Base-by-base conservation (phyloP, 2,329 filamentous ascomycete species). In the Thelonectria blattea region DNA sequence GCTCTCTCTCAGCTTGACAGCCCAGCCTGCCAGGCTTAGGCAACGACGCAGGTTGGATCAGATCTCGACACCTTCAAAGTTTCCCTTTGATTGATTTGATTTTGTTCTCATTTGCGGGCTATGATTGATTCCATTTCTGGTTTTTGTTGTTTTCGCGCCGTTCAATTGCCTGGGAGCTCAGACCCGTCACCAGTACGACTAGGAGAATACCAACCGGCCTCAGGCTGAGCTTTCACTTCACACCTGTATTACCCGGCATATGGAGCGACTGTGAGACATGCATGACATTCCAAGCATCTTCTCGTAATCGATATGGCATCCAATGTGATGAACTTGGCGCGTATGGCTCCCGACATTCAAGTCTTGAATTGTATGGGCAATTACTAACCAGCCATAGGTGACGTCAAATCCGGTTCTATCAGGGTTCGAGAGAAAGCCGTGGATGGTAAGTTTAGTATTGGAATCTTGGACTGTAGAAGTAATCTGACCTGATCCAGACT, bases 401-500 rank as follows among this genome's bases (percentile, higher is more conserved):
- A 74, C 47, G 71, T 78, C 47, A 76, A 73, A 52, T 72, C 71
- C 17, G 73, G 72, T 8, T 70, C 71, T 27, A 22, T 76, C 43
- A 80, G 75, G 63, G 73, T 77, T 46, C 75, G 79, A 30, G 75
- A 77, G 27, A 73, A 75, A 34, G 79, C 78, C 11, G 64, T 81
- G 1, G 78, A 80, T 64, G 78, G 79, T 80, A 67, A 52, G 72
- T 20, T 17, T 5, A 41, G 18, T 20, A 15, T 3, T 27, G 27
- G 30, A 11, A 17, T 14, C n/a, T 37, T 14, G 27, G 30, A 52
- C 47, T 39, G 34, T 24, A 30, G 53, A 2, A 48, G 37, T 49
- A n/a, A 15, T 64, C 65, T 17, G 68, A 63, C 43, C 11, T 52
- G 34, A 30, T 20, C 5, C 37, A 79, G 78, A 80, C 52, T 63